Percentiles rank a stretch among this genome's conserved stretches.
Evolutionary conservation across 768 basidiomycete species (phyloP).

Genomic region (Sporobolomyces roseus): DNA sequence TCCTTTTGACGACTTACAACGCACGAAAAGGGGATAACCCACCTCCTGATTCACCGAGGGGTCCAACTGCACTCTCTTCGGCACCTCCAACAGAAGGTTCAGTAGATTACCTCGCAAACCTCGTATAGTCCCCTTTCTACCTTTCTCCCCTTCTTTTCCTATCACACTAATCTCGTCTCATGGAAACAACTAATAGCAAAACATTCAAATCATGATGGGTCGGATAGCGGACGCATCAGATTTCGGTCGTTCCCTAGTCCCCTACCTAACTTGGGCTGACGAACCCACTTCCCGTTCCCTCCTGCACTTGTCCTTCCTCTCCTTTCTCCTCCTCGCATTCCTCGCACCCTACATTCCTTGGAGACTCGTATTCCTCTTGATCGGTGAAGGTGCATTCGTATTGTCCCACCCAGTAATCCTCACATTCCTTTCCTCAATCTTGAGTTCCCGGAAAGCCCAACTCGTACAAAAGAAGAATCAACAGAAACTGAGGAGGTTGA

Average conservation of each 20-base stretch:
- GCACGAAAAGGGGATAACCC: slow-evolving; percentile 1
- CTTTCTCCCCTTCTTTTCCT: not conserved
- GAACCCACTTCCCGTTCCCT: slow-evolving; percentile 34
- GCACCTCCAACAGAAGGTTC: slow-evolving; percentile 28
- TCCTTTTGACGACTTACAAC: slow-evolving; percentile 27
- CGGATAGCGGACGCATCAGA: slow-evolving; percentile 41
- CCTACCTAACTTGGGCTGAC: slow-evolving; percentile 43
- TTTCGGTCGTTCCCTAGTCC: slow-evolving; percentile 36
- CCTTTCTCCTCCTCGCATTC: slow-evolving; percentile 26
- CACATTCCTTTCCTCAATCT: slow-evolving; percentile 8
- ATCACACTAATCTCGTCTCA: no score
- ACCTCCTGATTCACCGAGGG: slow-evolving; percentile 9
- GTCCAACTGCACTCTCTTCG: slow-evolving; percentile 19
- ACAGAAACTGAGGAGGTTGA: not conserved
- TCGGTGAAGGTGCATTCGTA: slow-evolving; percentile 37
- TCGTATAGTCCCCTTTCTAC: slow-evolving; percentile 2
- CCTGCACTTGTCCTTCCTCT: slow-evolving; percentile 35
- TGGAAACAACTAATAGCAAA: slow-evolving; percentile 32
- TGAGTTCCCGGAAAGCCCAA: not conserved
- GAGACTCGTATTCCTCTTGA: slow-evolving; percentile 37
- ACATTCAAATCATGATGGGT: slow-evolving; percentile 46
- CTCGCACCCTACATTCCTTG: slow-evolving; percentile 31
- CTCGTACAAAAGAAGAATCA: not conserved
- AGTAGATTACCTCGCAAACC: slow-evolving; percentile 36
- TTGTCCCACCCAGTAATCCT: slow-evolving; percentile 34